These are phyloP conservation scores for Cucurbita maxima DNA, from an alignment of 306 rosid species.

Conservation along the genomic window DNA sequence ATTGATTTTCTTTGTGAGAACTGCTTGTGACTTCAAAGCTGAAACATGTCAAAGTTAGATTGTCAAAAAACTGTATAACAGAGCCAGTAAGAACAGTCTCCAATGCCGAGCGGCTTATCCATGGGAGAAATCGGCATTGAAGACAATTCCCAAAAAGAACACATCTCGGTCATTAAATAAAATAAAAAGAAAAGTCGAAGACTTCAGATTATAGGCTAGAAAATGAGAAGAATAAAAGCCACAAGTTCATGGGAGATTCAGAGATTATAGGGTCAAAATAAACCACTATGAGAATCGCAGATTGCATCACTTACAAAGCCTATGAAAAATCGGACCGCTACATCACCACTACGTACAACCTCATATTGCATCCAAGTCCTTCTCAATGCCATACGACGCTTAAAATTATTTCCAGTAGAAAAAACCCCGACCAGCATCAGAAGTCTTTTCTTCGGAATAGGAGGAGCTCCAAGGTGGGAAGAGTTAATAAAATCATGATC, in stretches of 20 bases:
- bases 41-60: not conserved
- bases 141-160: not conserved
- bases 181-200: not conserved
- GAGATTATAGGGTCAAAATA: not conserved
- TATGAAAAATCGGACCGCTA: constrained; percentile 80
- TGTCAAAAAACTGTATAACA: not conserved
- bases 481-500: constrained; percentile 55
- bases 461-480: constrained; percentile 64
- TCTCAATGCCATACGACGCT: constrained; percentile 86
- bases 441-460: constrained; percentile 41
- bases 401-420: constrained; percentile 86
- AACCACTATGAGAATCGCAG: constrained; percentile 3
- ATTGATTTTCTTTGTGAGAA: not conserved
- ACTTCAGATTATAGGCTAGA: not conserved
- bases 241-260: not conserved
- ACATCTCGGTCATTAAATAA: not conserved
- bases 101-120: not conserved
- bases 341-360: constrained; percentile 65
- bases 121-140: not conserved
- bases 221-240: not conserved
- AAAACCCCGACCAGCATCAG: constrained; percentile 69
- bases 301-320: constrained; percentile 66
- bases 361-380: constrained; percentile 93
- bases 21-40: not conserved
- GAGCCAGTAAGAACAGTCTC: not conserved